Conservation (phyloP, 2,329 filamentous ascomycete genomes). For the Canariomyces notabilis region DNA sequence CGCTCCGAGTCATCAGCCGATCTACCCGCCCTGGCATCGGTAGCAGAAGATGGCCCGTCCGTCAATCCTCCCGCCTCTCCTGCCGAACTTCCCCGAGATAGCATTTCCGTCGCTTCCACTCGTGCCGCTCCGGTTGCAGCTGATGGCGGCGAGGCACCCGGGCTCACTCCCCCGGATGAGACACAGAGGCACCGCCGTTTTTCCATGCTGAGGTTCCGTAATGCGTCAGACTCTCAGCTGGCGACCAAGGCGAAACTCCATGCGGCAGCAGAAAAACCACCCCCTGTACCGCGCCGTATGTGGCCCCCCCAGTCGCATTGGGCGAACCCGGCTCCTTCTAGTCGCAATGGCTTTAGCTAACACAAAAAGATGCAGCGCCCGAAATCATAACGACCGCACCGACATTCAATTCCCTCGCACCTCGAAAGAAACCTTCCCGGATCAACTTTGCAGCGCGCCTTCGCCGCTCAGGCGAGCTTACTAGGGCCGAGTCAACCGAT, state of each 20-base stretch:
- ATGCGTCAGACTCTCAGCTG: conserved; percentile 89
- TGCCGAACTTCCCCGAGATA: conserved; percentile 29
- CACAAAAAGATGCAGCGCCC: conserved; percentile 43
- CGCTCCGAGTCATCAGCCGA: conserved; percentile 24
- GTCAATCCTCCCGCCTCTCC: conserved; percentile 28
- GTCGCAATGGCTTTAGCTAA: no score
- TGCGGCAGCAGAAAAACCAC: conserved; percentile 45
- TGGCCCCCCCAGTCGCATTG: conserved; percentile 22
- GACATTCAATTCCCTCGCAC: conserved; percentile 56
- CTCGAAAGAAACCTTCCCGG: conserved; percentile 52
- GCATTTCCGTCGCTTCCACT: conserved; percentile 26
- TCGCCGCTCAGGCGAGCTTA: conserved; percentile 47
- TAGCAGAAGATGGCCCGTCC: conserved; percentile 20
- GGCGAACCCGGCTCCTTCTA: conserved; percentile 8
- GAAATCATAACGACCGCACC: conserved; percentile 90
- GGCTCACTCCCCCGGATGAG: conserved; percentile 50
- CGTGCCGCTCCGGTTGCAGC: conserved; percentile 22
- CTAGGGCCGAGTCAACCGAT: conserved; percentile 33
- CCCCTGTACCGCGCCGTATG: conserved; percentile 56
- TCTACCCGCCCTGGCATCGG: conserved; percentile 23
- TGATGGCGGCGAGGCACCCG: conserved; percentile 33
- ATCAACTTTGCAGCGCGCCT: conserved; percentile 50
- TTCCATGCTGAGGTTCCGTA: conserved; percentile 75
- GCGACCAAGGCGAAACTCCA: conserved; percentile 70
- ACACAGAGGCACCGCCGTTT: conserved; percentile 55